Percentiles rank a stretch among this genome's conserved stretches.
Evolutionary conservation across 768 basidiomycete species (phyloP).

Genomic region (Gyrodon lividus): DNA sequence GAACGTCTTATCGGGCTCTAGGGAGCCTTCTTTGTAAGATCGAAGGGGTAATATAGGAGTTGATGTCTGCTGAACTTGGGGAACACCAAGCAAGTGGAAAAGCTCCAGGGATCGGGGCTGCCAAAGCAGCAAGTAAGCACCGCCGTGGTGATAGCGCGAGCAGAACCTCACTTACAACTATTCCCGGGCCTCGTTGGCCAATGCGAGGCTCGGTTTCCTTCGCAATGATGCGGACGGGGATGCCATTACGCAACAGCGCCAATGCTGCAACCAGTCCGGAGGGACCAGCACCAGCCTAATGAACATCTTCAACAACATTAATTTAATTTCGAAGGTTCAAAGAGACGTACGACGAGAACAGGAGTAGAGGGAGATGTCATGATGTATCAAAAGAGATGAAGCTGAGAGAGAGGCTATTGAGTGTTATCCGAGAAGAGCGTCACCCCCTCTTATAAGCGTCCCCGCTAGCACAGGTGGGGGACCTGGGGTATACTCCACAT

Average conservation of each 20-base stretch:
- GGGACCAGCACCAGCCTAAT: slow-evolving; percentile 8
- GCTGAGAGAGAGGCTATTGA: too few relatives aligned
- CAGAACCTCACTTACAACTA: slow-evolving; percentile 29
- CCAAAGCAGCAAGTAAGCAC: background rate
- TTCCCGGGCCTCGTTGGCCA: slow-evolving; percentile 39
- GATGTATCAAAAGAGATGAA: too few relatives aligned
- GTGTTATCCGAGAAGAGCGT: too few relatives aligned
- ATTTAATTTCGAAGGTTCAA: background rate
- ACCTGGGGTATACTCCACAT: too few relatives aligned
- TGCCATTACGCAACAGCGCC: slow-evolving; percentile 10
- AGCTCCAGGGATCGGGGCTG: slow-evolving; percentile 46
- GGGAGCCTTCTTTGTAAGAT: slow-evolving; percentile 26
- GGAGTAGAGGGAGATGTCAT: background rate
- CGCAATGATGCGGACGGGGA: slow-evolving; percentile 11
- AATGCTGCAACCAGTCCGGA: slow-evolving; percentile 10
- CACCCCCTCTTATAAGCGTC: too few relatives aligned
- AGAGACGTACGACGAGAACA: slow-evolving; percentile 1
- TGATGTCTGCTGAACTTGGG: slow-evolving; percentile 32
- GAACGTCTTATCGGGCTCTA: slow-evolving; percentile 1
- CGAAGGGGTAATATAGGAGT: slow-evolving; percentile 30
- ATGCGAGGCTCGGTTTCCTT: slow-evolving; percentile 26
- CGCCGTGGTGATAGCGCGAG: background rate
- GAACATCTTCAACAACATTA: background rate
- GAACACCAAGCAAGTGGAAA: slow-evolving; percentile 36
- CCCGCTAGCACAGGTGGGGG: too few relatives aligned